These are phyloP conservation scores for Apostasia shenzhenica DNA, from an alignment of 106 monocot species.

Conservation along the genomic window DNA sequence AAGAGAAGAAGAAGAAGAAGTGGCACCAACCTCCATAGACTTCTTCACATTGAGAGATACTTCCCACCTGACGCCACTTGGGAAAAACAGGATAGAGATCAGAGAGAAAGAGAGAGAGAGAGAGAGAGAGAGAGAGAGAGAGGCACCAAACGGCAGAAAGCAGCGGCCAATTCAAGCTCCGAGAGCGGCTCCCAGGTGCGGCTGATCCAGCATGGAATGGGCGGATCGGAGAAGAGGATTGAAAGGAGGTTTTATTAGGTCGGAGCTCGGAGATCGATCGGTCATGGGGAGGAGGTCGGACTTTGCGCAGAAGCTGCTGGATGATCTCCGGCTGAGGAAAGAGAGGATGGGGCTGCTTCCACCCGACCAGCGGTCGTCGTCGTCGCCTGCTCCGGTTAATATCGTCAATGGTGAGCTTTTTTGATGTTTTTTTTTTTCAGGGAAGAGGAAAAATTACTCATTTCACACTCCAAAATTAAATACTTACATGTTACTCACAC, in stretches of 20 bases:
- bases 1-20: not conserved
- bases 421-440: not conserved
- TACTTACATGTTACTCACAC: not conserved
- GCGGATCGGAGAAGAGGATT: not conserved
- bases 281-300: constrained; percentile 34
- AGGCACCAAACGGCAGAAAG: constrained; percentile 23
- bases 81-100: not conserved
- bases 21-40: not conserved
- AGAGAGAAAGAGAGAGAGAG: not conserved
- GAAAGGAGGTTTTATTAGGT: not conserved
- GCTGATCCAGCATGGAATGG: not conserved
- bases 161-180: not conserved
- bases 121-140: not conserved
- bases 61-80: constrained; percentile 19
- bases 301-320: constrained; percentile 43
- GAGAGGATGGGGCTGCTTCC: constrained; percentile 27
- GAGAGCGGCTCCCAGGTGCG: not conserved
- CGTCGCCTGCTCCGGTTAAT: constrained; percentile 6
- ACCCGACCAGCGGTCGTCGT: not conserved
- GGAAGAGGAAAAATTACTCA: no score
- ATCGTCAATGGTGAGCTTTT: not conserved
- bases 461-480: not conserved
- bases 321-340: constrained; percentile 34
- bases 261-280: not conserved
- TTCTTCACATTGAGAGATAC: constrained; percentile 7